Percentiles rank a stretch among this genome's conserved stretches.
Evolutionary conservation across 140 eudicot genomes (phyloP).

Genomic region (Flaveria floridana): DNA sequence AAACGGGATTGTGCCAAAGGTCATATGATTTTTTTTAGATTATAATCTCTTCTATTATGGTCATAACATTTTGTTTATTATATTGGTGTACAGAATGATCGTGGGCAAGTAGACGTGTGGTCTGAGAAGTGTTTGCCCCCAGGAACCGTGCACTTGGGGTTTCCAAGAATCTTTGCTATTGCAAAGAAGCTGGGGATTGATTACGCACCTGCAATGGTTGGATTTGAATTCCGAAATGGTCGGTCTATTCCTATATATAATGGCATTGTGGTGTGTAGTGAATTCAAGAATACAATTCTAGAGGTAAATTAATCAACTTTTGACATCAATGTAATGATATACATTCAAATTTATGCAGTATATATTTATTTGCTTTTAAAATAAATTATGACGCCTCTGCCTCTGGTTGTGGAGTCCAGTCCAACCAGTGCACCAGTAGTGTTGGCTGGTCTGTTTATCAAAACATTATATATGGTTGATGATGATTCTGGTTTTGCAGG

Average conservation of each 20-base stretch:
- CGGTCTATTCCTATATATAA: constrained; percentile 70
- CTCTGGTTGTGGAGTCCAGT: not conserved
- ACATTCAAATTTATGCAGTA: not conserved
- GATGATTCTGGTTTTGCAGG: constrained; percentile 44
- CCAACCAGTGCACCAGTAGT: not conserved
- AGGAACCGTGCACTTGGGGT: constrained; percentile 85
- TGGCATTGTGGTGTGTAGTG: constrained; percentile 87
- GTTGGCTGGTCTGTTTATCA: not conserved
- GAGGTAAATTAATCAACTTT: constrained; percentile 52
- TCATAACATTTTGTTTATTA: constrained; percentile 26
- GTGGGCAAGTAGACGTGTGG: constrained; percentile 96
- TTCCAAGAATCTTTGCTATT: constrained; percentile 62
- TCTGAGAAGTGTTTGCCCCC: constrained; percentile 98
- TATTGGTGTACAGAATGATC: constrained; percentile 64
- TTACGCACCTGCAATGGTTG: constrained; percentile 97
- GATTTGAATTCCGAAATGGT: constrained; percentile 90
- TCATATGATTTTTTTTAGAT: constrained; percentile 18
- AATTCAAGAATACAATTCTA: constrained; percentile 70
- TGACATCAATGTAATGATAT: not conserved
- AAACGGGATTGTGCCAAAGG: constrained; percentile 93
- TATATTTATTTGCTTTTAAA: too few species aligned
- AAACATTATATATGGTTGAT: not conserved
- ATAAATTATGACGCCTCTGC: not conserved
- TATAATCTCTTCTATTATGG: not conserved
- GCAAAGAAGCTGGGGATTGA: constrained; percentile 73